Percentiles rank a stretch among this genome's conserved stretches.
Conservation (phyloP, 805 yeast genomes). For the Candida ipomoeae region DNA sequence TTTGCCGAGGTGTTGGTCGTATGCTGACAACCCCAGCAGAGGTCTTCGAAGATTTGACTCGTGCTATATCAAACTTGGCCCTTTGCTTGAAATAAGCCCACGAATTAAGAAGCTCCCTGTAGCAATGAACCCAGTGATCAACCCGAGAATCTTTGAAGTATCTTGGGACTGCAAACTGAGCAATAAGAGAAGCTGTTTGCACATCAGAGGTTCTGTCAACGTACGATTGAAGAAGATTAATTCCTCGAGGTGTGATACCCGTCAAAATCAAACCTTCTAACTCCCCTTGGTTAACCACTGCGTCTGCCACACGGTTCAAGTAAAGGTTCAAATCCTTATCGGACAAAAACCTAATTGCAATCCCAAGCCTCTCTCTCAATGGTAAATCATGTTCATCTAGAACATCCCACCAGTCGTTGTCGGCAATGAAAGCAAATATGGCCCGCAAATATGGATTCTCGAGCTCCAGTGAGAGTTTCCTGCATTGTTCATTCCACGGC, state of each 20-base stretch:
- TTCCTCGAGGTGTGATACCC: slow-evolving; percentile 85
- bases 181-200: slow-evolving; percentile 83
- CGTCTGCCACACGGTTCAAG: slow-evolving; percentile 62
- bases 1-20: slow-evolving; percentile 62
- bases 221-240: slow-evolving; percentile 77
- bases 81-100: slow-evolving; percentile 18
- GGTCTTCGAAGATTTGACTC: slow-evolving; percentile 60
- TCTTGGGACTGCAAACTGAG: slow-evolving; percentile 78
- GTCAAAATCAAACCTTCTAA: slow-evolving; percentile 87
- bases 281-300: slow-evolving; percentile 75
- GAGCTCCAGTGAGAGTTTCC: slow-evolving; percentile 80
- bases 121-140: slow-evolving; percentile 65
- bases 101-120: slow-evolving; percentile 16
- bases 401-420: slow-evolving; percentile 95
- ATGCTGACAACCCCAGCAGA: slow-evolving; percentile 45
- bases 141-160: slow-evolving; percentile 72
- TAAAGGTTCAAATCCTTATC: slow-evolving; percentile 75
- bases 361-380: slow-evolving; percentile 81
- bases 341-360: slow-evolving; percentile 79
- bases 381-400: slow-evolving; percentile 87
- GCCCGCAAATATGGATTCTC: slow-evolving; percentile 88
- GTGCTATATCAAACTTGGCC: slow-evolving; percentile 79
- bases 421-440: slow-evolving; percentile 89
- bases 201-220: slow-evolving; percentile 87
- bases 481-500: slow-evolving; percentile 92